These are phyloP conservation scores for Phaseolus lunatus DNA, from an alignment of 306 rosid species.

Conservation along the genomic window DNA sequence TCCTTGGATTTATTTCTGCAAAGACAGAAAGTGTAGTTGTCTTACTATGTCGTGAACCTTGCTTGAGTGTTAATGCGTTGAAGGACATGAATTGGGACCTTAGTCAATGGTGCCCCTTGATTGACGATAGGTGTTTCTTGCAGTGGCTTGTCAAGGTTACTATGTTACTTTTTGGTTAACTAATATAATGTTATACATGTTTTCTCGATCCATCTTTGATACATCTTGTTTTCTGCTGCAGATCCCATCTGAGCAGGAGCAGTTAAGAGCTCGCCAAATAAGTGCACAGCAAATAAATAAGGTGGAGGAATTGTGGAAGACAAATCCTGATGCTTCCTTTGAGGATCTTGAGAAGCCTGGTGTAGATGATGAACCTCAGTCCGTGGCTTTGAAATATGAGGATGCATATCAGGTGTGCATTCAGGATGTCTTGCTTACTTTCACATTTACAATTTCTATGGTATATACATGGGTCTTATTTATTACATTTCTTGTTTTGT, in stretches of 20 bases:
- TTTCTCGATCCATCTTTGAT: conserved; percentile 18
- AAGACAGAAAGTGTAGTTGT: conserved; percentile 99
- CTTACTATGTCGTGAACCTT: conserved; percentile 98
- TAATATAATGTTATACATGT: conserved; percentile 7
- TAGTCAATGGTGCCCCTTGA: conserved; percentile 99
- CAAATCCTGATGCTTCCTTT: conserved; percentile 97
- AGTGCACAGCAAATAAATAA: conserved; percentile 99
- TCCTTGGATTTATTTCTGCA: conserved; percentile 98
- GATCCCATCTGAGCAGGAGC: conserved; percentile 99
- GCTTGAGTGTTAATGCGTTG: conserved; percentile 98
- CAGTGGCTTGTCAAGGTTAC: conserved; percentile 99
- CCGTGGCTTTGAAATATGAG: conserved; percentile 92
- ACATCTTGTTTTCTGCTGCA: conserved; percentile 51
- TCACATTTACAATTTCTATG: conserved; percentile 24
- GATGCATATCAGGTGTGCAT: conserved; percentile 95
- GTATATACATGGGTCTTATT: conserved; percentile 37
- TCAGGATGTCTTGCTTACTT: conserved; percentile 21
- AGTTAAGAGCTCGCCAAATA: conserved; percentile 99
- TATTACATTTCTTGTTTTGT: conserved; percentile 39
- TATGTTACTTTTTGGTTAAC: conserved; percentile 33
- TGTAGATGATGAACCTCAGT: conserved; percentile 98
- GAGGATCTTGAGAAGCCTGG: conserved; percentile 99
- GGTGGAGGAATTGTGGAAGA: conserved; percentile 98
- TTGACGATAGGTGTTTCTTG: conserved; percentile 98
- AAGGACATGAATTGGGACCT: conserved; percentile 99